A percentile compares a stretch with the other conserved stretches of the same genome.
Conservation (phyloP, 371 early-diverging fungal genomes). For the Mortierella sp. region DNA sequence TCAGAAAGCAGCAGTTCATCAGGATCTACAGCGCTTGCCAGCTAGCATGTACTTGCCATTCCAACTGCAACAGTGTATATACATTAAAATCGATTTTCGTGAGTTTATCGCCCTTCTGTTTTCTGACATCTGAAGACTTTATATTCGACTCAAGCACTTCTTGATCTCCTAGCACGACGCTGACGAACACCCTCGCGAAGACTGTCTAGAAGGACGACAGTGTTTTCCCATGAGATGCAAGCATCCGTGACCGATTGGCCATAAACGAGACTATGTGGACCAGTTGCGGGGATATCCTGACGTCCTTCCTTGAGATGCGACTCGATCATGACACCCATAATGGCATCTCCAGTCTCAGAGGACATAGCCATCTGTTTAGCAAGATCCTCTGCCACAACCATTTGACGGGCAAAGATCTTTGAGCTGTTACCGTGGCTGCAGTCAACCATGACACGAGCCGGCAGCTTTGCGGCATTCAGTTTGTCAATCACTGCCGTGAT, state of each 20-base stretch:
- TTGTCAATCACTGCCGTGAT: slow-evolving; percentile 70
- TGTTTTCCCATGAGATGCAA: slow-evolving; percentile 84
- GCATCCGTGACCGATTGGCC: slow-evolving; percentile 90
- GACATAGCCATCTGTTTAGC: slow-evolving; percentile 72
- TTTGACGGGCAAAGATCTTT: slow-evolving; percentile 85
- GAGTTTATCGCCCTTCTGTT: too few species aligned
- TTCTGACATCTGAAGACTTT: too few species aligned
- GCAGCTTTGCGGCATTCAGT: slow-evolving; percentile 72
- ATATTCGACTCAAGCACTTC: slow-evolving; percentile 30
- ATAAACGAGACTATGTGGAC: slow-evolving; percentile 75
- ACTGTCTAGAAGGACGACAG: slow-evolving; percentile 73
- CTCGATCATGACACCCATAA: slow-evolving; percentile 96
- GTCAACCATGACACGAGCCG: slow-evolving; percentile 88
- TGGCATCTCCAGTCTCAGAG: slow-evolving; percentile 56
- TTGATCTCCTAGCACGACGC: slow-evolving; percentile 50
- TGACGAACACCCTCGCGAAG: slow-evolving; percentile 76
- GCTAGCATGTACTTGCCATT: too few species aligned
- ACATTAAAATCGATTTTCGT: too few species aligned
- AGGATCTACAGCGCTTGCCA: too few species aligned
- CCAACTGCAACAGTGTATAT: too few species aligned
- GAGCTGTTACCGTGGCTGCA: slow-evolving; percentile 92
- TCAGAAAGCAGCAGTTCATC: background rate
- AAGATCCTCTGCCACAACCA: slow-evolving; percentile 80
- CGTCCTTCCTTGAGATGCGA: slow-evolving; percentile 86
- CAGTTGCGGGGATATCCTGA: slow-evolving; percentile 78